Evolutionary conservation across 345 rosid genomes (phyloP).

Genomic region (Camelina laxa): DNA sequence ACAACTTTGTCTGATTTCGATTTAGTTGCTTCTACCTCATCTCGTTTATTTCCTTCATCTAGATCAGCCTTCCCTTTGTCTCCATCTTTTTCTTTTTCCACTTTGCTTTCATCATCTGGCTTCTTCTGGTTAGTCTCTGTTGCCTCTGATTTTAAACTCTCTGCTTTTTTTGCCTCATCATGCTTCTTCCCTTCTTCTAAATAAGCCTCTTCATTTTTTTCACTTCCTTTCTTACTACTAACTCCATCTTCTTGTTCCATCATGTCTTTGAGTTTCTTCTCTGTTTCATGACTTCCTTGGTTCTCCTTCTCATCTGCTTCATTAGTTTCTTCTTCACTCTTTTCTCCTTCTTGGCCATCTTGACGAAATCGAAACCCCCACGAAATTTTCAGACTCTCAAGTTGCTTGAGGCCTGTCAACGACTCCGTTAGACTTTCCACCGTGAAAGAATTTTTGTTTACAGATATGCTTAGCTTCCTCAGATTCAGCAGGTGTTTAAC

Average conservation of each 20-base stretch:
- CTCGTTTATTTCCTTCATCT: constrained; percentile 4
- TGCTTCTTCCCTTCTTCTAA: background rate
- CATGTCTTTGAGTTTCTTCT: background rate
- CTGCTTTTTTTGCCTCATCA: background rate
- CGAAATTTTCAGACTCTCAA: constrained; percentile 45
- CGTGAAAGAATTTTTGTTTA: constrained; percentile 12
- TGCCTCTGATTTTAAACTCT: constrained; percentile 12
- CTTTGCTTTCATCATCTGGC: constrained; percentile 18
- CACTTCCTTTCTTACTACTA: background rate
- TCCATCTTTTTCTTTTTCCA: background rate
- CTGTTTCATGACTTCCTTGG: background rate
- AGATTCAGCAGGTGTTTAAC: constrained; percentile 24
- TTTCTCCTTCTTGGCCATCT: background rate
- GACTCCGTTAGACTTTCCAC: background rate
- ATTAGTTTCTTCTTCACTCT: background rate
- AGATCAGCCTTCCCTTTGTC: background rate
- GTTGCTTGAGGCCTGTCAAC: constrained; percentile 18
- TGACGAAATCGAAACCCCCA: constrained; percentile 46
- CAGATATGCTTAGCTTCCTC: constrained; percentile 52
- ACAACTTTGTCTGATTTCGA: background rate
- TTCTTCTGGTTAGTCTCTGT: background rate
- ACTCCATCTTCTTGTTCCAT: constrained; percentile 9
- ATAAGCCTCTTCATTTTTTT: background rate
- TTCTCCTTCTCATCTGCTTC: background rate
- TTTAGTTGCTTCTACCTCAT: background rate